Percentiles rank a stretch among this genome's conserved stretches.
Conservation (phyloP, 2,329 filamentous ascomycete species). For the Alternaria angustiovoidea region DNA sequence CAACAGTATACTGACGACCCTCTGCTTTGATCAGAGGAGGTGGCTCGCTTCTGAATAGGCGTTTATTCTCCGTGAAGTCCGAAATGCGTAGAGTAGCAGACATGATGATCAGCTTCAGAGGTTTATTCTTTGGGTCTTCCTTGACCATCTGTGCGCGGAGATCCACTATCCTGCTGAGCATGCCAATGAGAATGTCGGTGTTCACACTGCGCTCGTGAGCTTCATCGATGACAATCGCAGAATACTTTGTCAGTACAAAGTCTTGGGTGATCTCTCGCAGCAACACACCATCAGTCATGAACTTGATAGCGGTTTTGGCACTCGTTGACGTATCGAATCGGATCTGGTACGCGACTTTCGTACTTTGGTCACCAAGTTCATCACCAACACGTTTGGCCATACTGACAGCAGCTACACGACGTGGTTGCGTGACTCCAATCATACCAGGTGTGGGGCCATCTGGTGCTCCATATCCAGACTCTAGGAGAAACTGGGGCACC, state of each 20-base stretch:
- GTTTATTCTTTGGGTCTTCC: constrained; percentile 73
- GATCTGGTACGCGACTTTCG: constrained; percentile 86
- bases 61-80: constrained; percentile 85
- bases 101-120: constrained; percentile 96
- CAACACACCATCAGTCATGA: constrained; percentile 98
- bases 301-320: constrained; percentile 88
- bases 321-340: constrained; percentile 88
- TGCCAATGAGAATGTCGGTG: constrained; percentile 96
- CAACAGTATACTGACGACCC: constrained; percentile 90
- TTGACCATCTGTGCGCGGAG: constrained; percentile 77
- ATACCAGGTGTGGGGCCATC: constrained; percentile 84
- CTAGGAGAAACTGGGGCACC: constrained; percentile 93
- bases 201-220: constrained; percentile 97
- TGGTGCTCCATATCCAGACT: constrained; percentile 86
- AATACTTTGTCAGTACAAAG: constrained; percentile 87
- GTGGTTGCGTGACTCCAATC: constrained; percentile 94
- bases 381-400: constrained; percentile 92
- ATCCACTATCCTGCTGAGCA: constrained; percentile 92
- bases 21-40: constrained; percentile 90
- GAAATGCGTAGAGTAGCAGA: constrained; percentile 91
- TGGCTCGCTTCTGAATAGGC: constrained; percentile 74
- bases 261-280: constrained; percentile 91
- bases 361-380: constrained; percentile 80
- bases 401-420: constrained; percentile 93
- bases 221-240: constrained; percentile 92